phyloP scores from a whole-genome alignment of 129 eudicot species.

The Escallonia herrerae region DNA sequence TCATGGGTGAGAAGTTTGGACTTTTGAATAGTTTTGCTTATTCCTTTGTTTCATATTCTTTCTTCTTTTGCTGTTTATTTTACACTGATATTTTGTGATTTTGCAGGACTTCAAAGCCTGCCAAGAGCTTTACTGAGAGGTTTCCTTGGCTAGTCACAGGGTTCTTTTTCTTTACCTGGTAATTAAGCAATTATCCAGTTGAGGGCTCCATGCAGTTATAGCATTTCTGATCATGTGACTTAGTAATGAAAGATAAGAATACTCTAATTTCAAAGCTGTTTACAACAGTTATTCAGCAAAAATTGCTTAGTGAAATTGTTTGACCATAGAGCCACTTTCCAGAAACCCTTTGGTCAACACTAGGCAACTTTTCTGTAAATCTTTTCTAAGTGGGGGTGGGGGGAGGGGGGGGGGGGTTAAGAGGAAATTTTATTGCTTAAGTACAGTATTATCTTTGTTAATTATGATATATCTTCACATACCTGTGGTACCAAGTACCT shows the following conservation, averaged over 20 bases:
- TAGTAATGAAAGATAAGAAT: too few relatives aligned
- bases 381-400: too few relatives aligned
- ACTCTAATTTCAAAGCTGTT: too few relatives aligned
- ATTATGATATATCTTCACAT: too few relatives aligned
- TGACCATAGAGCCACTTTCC: not conserved
- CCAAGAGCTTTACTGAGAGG: slow-evolving; percentile 35
- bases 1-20: slow-evolving; percentile 37
- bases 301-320: too few relatives aligned
- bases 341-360: too few relatives aligned
- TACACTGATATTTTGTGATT: not conserved
- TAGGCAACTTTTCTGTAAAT: too few relatives aligned
- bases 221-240: not conserved
- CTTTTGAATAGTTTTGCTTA: not conserved
- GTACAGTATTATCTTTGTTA: too few relatives aligned
- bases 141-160: slow-evolving; percentile 48
- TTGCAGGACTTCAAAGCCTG: slow-evolving; percentile 32
- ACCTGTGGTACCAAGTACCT: too few relatives aligned
- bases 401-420: too few relatives aligned
- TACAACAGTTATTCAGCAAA: too few relatives aligned
- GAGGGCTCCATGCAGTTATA: not conserved
- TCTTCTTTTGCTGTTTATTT: not conserved
- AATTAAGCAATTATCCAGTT: slow-evolving; percentile 1
- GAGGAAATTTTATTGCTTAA: too few relatives aligned
- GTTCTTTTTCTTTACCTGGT: slow-evolving; percentile 66
- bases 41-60: not conserved